These are phyloP conservation scores for Taxillus chinensis DNA, from an alignment of 164 flowering plant genomes.

Conservation along the genomic window DNA sequence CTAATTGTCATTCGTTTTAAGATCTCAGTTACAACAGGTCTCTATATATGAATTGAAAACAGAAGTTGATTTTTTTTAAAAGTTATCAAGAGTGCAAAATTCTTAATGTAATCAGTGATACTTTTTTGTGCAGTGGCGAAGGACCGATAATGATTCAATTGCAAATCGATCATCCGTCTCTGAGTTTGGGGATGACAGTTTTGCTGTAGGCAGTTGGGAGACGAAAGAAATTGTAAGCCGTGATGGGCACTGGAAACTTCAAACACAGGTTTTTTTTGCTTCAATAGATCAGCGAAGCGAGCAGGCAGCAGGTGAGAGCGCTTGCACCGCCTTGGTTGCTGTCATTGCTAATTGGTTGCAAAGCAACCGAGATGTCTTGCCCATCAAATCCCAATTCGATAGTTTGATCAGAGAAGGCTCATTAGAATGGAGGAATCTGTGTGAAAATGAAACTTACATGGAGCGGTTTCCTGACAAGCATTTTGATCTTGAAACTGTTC, in stretches of 20 bases:
- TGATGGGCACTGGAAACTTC: conserved; percentile 84
- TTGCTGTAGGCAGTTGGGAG: conserved; percentile 92
- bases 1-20: no score
- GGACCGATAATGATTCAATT: conserved; percentile 58
- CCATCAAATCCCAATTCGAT: conserved; percentile 87
- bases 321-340: conserved; percentile 93
- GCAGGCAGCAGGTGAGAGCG: conserved; percentile 95
- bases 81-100: not conserved
- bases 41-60: not conserved
- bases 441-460: conserved; percentile 64
- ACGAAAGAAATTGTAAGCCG: conserved; percentile 77
- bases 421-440: conserved; percentile 85
- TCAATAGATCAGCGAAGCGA: conserved; percentile 94
- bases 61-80: not conserved
- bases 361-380: conserved; percentile 54
- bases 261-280: conserved; percentile 76
- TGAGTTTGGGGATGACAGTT: conserved; percentile 96
- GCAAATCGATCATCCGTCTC: conserved; percentile 66
- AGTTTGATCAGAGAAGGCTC: conserved; percentile 89
- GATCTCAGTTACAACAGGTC: no score
- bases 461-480: conserved; percentile 85
- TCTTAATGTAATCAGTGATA: not conserved
- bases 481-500: conserved; percentile 91
- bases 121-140: conserved; percentile 43
- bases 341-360: conserved; percentile 97